A percentile compares a stretch with the other conserved stretches of the same genome.
Evolutionary conservation across 163 green algal genomes (phyloP).

Genomic region (Trebouxiophyceae sp.): DNA sequence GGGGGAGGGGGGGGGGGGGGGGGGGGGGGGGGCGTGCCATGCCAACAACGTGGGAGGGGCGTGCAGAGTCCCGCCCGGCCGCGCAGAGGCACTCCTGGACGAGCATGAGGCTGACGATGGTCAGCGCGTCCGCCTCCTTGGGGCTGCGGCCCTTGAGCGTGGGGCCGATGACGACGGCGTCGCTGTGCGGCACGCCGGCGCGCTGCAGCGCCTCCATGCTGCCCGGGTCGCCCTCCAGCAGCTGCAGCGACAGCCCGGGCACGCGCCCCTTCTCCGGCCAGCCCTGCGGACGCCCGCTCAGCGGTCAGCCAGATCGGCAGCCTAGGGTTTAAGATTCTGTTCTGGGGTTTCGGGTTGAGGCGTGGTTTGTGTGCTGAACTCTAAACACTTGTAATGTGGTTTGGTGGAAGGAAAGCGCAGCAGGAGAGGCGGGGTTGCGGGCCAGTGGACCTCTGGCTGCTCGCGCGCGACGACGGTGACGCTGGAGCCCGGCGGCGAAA

Average conservation of each 20-base stretch:
- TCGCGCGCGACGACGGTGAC: constrained; percentile 16
- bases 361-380: not conserved
- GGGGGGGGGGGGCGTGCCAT: constrained; percentile 11
- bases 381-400: too few relatives aligned
- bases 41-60: constrained; percentile 18
- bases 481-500: constrained; percentile 12
- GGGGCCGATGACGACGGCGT: constrained; percentile 21
- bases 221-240: constrained; percentile 16
- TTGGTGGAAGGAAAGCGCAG: too few relatives aligned
- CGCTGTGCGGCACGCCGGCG: constrained; percentile 4
- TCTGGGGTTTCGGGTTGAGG: too few relatives aligned
- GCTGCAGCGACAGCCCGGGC: constrained; percentile 6
- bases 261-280: not conserved
- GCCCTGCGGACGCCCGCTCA: not conserved
- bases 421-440: too few relatives aligned
- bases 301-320: too few relatives aligned
- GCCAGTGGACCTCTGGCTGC: constrained; percentile 22
- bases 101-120: constrained; percentile 12
- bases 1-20: too few relatives aligned
- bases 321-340: too few relatives aligned
- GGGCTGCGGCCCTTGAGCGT: not conserved
- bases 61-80: not conserved
- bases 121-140: constrained; percentile 22
- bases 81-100: constrained; percentile 7
- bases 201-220: constrained; percentile 6